Conservation (phyloP, 495 filamentous ascomycete genomes). For the Xylaria flabelliformis region DNA sequence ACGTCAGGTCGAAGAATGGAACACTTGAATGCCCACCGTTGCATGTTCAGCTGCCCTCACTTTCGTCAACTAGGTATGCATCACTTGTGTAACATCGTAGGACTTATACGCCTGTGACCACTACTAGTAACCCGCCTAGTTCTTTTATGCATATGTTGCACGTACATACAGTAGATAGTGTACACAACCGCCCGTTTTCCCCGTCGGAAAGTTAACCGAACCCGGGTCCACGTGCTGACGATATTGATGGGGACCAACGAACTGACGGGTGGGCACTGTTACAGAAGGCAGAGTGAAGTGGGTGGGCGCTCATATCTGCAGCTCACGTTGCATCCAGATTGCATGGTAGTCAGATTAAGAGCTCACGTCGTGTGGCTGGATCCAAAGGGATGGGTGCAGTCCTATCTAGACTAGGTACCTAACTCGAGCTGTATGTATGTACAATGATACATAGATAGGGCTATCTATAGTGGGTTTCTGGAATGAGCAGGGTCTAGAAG, state of each 20-base stretch:
- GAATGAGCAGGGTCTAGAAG: background rate
- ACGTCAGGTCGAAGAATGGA: background rate
- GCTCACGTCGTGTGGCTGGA: slow-evolving; percentile 1
- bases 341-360: slow-evolving; percentile 2
- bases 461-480: background rate
- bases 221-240: slow-evolving; percentile 1
- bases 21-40: background rate
- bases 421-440: background rate
- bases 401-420: background rate
- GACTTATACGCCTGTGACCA: background rate
- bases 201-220: slow-evolving; percentile 7
- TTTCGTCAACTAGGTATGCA: background rate
- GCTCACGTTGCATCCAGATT: slow-evolving; percentile 23
- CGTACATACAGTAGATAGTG: background rate
- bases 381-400: slow-evolving; percentile 2
- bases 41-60: background rate
- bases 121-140: background rate
- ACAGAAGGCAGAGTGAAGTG: background rate
- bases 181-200: background rate
- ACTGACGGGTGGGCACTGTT: background rate
- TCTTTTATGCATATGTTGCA: background rate
- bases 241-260: slow-evolving; percentile 8
- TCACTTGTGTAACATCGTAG: background rate
- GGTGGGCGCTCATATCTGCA: slow-evolving; percentile 9
- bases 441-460: background rate